Base-by-base conservation (phyloP, 495 filamentous ascomycete genomes). In the Podospora comata region DNA sequence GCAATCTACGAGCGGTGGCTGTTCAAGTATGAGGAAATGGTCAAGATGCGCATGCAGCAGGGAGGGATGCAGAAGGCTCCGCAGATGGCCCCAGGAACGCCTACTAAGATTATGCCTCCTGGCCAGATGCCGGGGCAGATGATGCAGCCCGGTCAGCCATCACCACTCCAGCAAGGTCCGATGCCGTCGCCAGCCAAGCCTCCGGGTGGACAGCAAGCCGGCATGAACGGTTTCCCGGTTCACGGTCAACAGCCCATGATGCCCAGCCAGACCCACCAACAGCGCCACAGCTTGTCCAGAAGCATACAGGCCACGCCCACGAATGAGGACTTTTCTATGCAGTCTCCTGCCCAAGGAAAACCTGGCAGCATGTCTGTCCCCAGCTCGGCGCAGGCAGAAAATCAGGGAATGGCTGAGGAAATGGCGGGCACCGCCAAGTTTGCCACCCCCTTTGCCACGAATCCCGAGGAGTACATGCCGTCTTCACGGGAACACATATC, bases 1-100 rank as follows among this genome's bases (percentile, higher is more conserved):
- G 79, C 80, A 6, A 81, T 91, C 54, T 96, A 92, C 78, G 88
- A 92, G 69, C 83, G 88, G 57, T 92, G 94, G 68, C 77, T 97
- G 4, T 32, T 79, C 23, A 82, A 81, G 27, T 97, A 93, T 72
- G 94, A 97, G 74, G 87, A 90, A 63, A 86, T 85, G n/a, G 91
- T 86, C 78, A 86, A 84, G 64, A 86, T 87, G 68, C 80, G 84
- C 26, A 83, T 85, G 77, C 85, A 89, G 66, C 78, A 84, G 44
- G 69, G 67, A 28, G 69, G 57, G 4, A 71, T 75, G 67, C 44
- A 66, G 0, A 68, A 67, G 28, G 65, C 71, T 26, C 76, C 70
- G 23, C 66, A 62, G 13, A 71, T 76, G 64, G 77, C 70, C 55
- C 81, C 77, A 69, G 79, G 73, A 27, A 80, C 74, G 16, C 80